A percentile compares a stretch with the other conserved stretches of the same genome.
Evolutionary conservation across 2,329 filamentous ascomycete species (phyloP).

Genomic region (Cercospora zeina): DNA sequence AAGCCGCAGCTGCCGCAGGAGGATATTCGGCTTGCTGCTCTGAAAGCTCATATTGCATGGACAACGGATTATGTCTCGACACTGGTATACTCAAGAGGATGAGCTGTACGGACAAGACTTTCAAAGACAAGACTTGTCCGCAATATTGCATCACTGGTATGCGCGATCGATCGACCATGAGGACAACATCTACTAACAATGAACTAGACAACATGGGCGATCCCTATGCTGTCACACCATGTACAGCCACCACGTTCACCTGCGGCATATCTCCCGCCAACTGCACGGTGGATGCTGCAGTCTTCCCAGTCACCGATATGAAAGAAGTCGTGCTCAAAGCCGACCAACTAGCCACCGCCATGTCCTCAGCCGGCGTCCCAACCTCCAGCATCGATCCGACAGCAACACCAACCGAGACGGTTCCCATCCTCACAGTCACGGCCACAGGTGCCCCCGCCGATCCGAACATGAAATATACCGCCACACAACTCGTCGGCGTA

Average conservation of each 20-base stretch:
- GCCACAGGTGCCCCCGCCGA: constrained; percentile 7
- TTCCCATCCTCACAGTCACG: constrained; percentile 14
- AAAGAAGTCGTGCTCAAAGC: constrained; percentile 14
- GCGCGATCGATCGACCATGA: background rate
- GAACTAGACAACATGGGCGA: constrained; percentile 18
- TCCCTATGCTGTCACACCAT: constrained; percentile 16
- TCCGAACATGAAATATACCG: constrained; percentile 1
- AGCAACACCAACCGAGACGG: constrained; percentile 3
- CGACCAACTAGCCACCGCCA: constrained; percentile 12
- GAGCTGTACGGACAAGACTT: constrained; percentile 25
- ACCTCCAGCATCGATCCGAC: constrained; percentile 7
- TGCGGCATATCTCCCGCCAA: constrained; percentile 19
- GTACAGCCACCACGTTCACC: constrained; percentile 19
- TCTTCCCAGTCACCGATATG: constrained; percentile 12
- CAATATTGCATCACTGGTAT: constrained; percentile 27
- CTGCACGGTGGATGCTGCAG: constrained; percentile 10
- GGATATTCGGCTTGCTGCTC: constrained; percentile 24
- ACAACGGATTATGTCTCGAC: constrained; percentile 26
- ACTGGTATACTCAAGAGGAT: constrained; percentile 23
- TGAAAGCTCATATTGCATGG: constrained; percentile 25
- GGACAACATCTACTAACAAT: constrained; percentile 3
- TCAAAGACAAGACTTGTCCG: constrained; percentile 18
- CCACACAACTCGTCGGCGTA: constrained; percentile 9
- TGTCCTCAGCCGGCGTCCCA: constrained; percentile 12
- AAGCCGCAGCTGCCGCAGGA: constrained; percentile 10